Evolutionary conservation across 768 basidiomycete genomes (phyloP).

Genomic region (Boletus vermiculosoides): DNA sequence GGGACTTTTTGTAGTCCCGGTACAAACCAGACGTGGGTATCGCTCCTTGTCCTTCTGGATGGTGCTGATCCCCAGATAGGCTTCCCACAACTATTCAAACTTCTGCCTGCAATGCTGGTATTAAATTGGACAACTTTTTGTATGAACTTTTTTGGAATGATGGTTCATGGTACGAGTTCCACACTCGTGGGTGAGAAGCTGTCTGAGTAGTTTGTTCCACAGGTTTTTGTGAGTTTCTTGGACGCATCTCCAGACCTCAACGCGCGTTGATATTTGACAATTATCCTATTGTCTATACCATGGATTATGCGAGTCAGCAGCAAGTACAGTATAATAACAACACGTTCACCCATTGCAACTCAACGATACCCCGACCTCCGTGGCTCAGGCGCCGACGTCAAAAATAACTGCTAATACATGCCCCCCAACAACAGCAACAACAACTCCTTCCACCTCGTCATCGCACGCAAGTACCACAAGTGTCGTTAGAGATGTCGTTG

Average conservation of each 20-base stretch:
- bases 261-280: neutral
- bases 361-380: neutral
- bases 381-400: neutral
- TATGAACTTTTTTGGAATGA: neutral
- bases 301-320: neutral
- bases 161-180: neutral
- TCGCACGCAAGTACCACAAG: neutral
- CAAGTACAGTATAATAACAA: neutral
- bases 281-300: neutral
- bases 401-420: neutral
- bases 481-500: neutral
- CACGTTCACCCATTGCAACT: neutral
- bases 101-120: conserved; percentile 20
- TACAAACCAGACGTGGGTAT: conserved; percentile 22
- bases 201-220: neutral
- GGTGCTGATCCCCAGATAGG: conserved; percentile 1
- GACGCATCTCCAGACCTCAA: neutral
- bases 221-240: conserved; percentile 12
- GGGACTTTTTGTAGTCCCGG: conserved; percentile 16
- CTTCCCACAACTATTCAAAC: conserved; percentile 23
- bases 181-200: neutral
- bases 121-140: conserved; percentile 17
- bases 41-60: neutral
- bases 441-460: neutral
- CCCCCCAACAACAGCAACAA: neutral